Percentiles rank a stretch among this genome's conserved stretches.
These are phyloP conservation scores for Mycena metata DNA, from an alignment of 768 basidiomycete genomes.

Conservation along the genomic window DNA sequence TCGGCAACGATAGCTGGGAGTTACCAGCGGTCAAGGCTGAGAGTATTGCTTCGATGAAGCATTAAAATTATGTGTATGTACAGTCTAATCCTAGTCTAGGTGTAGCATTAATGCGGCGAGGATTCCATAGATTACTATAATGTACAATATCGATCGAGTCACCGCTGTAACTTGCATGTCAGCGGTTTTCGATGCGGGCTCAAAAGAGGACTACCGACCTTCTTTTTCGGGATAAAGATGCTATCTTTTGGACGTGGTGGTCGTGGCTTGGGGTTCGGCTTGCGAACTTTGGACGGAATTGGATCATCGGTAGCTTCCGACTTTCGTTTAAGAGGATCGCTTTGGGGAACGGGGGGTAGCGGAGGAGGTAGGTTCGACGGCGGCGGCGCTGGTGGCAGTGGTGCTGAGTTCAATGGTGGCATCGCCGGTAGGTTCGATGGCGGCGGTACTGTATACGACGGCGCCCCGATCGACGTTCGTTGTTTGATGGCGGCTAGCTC, in stretches of 20 bases:
- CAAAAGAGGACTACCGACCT: slow-evolving; percentile 8
- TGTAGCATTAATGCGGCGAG: slow-evolving; percentile 1
- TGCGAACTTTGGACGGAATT: slow-evolving; percentile 19
- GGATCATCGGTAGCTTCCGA: slow-evolving; percentile 15
- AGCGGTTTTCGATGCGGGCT: not conserved
- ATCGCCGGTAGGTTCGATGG: not conserved
- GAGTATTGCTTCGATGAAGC: slow-evolving; percentile 25
- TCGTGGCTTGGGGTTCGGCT: slow-evolving; percentile 29
- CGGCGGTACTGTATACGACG: slow-evolving; percentile 18
- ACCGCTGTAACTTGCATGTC: slow-evolving; percentile 8
- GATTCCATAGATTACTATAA: slow-evolving; percentile 3
- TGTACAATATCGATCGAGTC: slow-evolving; percentile 17
- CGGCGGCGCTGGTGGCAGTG: not conserved
- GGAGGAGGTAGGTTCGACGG: too few species aligned
- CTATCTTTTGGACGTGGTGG: slow-evolving; percentile 57
- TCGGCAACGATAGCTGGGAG: slow-evolving; percentile 90
- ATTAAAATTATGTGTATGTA: slow-evolving; percentile 31
- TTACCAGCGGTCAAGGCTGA: slow-evolving; percentile 77
- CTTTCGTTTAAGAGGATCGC: slow-evolving; percentile 45
- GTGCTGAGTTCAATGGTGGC: slow-evolving; percentile 13
- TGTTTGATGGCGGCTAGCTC: slow-evolving; percentile 40
- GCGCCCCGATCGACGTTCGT: slow-evolving; percentile 30
- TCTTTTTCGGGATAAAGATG: slow-evolving; percentile 73
- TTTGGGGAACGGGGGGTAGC: slow-evolving; percentile 39
- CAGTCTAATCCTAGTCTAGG: slow-evolving; percentile 16